Percentiles rank a stretch among this genome's conserved stretches.
Conservation (phyloP, 768 basidiomycete genomes). For the Amanita subjunquillea region DNA sequence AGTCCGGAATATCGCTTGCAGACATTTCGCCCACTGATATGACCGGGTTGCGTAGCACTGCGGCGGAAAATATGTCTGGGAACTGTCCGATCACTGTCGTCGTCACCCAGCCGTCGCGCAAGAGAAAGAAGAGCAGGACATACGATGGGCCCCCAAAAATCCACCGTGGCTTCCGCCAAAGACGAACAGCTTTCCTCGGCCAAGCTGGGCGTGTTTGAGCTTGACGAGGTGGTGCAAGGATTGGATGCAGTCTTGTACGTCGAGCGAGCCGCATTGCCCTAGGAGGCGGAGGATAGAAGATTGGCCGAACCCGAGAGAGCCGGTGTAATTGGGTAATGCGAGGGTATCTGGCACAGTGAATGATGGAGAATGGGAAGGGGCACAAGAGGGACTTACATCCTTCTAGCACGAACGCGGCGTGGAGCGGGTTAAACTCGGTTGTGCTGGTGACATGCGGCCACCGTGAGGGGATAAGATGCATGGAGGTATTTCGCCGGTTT, state of each 20-base stretch:
- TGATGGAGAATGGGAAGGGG: neutral
- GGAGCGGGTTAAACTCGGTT: slow-evolving; percentile 35
- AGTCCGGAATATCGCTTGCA: slow-evolving; percentile 60
- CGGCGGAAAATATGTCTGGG: slow-evolving; percentile 54
- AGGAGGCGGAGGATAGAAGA: slow-evolving; percentile 41
- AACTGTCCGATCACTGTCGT: slow-evolving; percentile 57
- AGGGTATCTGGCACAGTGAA: slow-evolving; percentile 32
- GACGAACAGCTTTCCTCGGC: slow-evolving; percentile 41
- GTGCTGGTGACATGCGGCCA: slow-evolving; percentile 46
- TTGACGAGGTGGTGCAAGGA: slow-evolving; percentile 39
- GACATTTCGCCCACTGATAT: slow-evolving; percentile 47
- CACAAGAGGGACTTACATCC: slow-evolving; percentile 38
- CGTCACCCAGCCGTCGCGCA: slow-evolving; percentile 42
- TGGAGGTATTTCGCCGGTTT: neutral
- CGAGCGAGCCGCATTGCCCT: slow-evolving; percentile 52
- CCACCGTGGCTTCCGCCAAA: slow-evolving; percentile 67
- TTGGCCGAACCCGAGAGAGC: slow-evolving; percentile 59
- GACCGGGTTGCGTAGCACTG: slow-evolving; percentile 61
- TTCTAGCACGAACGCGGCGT: slow-evolving; percentile 40
- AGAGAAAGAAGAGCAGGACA: slow-evolving; percentile 12
- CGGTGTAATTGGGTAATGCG: slow-evolving; percentile 58
- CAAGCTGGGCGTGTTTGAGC: slow-evolving; percentile 39
- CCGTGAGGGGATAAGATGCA: slow-evolving; percentile 52
- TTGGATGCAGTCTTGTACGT: slow-evolving; percentile 55
- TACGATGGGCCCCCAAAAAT: slow-evolving; percentile 49